phyloP scores from a whole-genome alignment of 2,329 filamentous ascomycete species.

The Beauveria pseudobassiana region DNA sequence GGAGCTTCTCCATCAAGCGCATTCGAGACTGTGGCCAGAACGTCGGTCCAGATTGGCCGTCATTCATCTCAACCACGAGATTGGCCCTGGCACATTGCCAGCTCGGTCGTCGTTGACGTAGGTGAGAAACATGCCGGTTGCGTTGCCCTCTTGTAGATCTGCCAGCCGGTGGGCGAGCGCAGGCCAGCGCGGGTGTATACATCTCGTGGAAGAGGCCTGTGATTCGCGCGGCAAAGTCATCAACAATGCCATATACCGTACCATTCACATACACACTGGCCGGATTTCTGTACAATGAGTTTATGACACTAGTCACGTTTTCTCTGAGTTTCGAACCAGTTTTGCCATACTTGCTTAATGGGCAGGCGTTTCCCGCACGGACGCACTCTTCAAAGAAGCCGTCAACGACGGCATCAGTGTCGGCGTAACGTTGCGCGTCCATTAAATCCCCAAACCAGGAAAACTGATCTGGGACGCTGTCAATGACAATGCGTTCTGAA shows the following conservation, averaged over 20 bases:
- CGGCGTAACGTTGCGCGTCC: background rate
- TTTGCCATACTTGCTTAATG: background rate
- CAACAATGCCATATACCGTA: conserved; percentile 30
- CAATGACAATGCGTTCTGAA: conserved; percentile 15
- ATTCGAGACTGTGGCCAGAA: conserved; percentile 27
- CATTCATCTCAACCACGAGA: conserved; percentile 21
- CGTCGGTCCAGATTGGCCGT: conserved; percentile 17
- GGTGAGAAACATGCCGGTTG: conserved; percentile 28
- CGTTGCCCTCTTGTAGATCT: conserved; percentile 31
- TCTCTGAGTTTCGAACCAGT: background rate
- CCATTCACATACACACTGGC: conserved; percentile 34
- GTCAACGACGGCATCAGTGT: background rate
- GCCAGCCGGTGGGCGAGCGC: conserved; percentile 27
- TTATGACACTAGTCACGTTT: background rate
- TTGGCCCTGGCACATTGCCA: conserved; percentile 16
- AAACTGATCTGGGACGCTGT: conserved; percentile 14
- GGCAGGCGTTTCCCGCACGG: background rate
- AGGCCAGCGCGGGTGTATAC: conserved; percentile 32
- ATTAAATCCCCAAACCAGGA: background rate
- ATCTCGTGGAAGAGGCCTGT: conserved; percentile 31
- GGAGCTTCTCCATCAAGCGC: conserved; percentile 26
- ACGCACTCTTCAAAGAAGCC: conserved; percentile 10
- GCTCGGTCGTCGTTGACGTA: conserved; percentile 21
- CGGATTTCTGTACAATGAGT: background rate
- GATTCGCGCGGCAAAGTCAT: conserved; percentile 27